Percentiles rank a stretch among this genome's conserved stretches.
phyloP scores from a whole-genome alignment of 1,284 basidiomycete genomes.

The Moesziomyces globuligerus region DNA sequence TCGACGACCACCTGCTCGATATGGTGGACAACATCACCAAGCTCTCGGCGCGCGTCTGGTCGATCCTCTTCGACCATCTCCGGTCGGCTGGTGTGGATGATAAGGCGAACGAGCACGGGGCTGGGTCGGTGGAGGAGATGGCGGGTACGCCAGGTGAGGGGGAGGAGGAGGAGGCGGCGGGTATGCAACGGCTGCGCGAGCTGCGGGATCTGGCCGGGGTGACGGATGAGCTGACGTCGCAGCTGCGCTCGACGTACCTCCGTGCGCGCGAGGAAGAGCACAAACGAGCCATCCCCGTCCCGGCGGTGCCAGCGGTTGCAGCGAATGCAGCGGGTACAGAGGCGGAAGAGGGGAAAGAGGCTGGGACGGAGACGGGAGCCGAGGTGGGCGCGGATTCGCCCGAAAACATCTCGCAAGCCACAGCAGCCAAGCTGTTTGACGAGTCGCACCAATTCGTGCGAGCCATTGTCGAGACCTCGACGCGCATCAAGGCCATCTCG shows the following conservation, averaged over 20 bases:
- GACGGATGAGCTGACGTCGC: conserved; percentile 42
- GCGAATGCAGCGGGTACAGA: no score
- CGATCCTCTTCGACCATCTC: conserved; percentile 52
- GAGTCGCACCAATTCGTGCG: conserved; percentile 56
- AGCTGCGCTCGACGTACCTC: conserved; percentile 43
- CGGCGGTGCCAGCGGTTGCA: no score
- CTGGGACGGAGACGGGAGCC: no score
- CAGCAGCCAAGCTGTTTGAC: conserved; percentile 47
- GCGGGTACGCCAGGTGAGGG: neutral
- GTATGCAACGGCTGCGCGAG: conserved; percentile 22
- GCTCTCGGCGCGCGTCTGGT: conserved; percentile 54
- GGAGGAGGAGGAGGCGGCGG: neutral
- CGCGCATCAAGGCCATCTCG: conserved; percentile 53
- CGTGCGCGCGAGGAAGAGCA: conserved; percentile 39
- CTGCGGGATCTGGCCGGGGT: conserved; percentile 24
- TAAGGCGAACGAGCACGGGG: neutral
- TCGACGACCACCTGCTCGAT: conserved; percentile 54
- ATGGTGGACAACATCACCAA: conserved; percentile 58
- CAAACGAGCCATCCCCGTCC: no score
- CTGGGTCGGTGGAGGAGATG: neutral
- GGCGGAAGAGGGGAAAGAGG: no score
- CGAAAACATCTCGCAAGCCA: conserved; percentile 29
- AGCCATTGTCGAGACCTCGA: conserved; percentile 59
- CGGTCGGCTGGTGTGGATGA: conserved; percentile 23
- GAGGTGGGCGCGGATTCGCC: conserved; percentile 7